Percentiles rank a stretch among this genome's conserved stretches.
These are phyloP conservation scores for Coleophoma eucalyptorum DNA, from an alignment of 2,329 filamentous ascomycete genomes.

Conservation along the genomic window DNA sequence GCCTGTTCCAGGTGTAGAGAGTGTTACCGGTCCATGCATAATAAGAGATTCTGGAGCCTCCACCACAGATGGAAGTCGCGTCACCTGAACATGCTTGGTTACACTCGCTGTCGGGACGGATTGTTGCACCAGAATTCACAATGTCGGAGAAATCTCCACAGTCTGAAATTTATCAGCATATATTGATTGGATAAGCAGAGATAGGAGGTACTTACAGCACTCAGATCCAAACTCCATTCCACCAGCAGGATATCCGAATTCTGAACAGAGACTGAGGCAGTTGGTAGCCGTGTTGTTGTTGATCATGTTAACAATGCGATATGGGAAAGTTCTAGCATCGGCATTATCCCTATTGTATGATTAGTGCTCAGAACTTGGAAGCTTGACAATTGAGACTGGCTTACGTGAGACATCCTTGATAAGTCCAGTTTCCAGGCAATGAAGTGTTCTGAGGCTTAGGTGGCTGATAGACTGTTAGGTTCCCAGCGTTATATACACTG, in stretches of 20 bases:
- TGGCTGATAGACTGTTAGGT: conserved; percentile 8
- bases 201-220: too few relatives aligned
- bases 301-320: conserved; percentile 44
- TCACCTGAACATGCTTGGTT: conserved; percentile 21
- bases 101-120: conserved; percentile 16
- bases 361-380: too few relatives aligned
- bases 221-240: conserved; percentile 38
- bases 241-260: conserved; percentile 51
- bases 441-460: conserved; percentile 16
- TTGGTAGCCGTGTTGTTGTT: conserved; percentile 45
- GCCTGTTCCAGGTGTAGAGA: conserved; percentile 43
- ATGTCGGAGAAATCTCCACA: conserved; percentile 37
- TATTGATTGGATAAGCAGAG: too few relatives aligned
- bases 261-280: conserved; percentile 47
- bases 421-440: conserved; percentile 22
- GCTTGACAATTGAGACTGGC: too few relatives aligned
- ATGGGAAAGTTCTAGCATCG: conserved; percentile 40
- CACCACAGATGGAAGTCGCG: conserved; percentile 17
- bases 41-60: conserved; percentile 19
- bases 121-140: conserved; percentile 13
- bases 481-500: conserved; percentile 19
- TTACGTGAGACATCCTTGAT: conserved; percentile 18
- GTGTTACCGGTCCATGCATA: conserved; percentile 37
- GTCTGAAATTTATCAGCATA: conserved; percentile 25
- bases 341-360: conserved; percentile 3